These are phyloP conservation scores for Raffaelea deltoideospora DNA, from an alignment of 2,329 filamentous ascomycete genomes.

Conservation along the genomic window DNA sequence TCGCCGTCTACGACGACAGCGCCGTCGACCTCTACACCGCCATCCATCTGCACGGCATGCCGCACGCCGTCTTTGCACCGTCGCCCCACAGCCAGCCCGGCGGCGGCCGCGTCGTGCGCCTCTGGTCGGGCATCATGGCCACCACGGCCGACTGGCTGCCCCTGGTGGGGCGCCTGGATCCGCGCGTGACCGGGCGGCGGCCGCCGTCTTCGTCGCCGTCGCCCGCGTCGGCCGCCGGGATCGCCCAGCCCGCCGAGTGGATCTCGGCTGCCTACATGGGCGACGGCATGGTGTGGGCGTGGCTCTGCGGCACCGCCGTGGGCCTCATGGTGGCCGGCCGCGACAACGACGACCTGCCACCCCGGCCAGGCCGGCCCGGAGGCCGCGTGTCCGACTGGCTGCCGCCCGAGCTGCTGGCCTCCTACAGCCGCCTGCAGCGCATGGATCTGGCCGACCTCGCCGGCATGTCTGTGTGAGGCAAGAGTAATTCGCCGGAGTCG, in stretches of 20 bases:
- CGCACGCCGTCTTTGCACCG: slow-evolving; percentile 23
- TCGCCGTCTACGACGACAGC: slow-evolving; percentile 33
- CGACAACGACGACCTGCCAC: slow-evolving; percentile 16
- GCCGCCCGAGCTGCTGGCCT: slow-evolving; percentile 20
- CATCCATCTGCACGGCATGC: too few relatives aligned
- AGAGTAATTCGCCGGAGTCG: too few relatives aligned
- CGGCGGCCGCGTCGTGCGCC: slow-evolving; percentile 18
- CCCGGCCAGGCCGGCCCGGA: slow-evolving; percentile 18
- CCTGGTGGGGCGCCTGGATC: slow-evolving; percentile 30
- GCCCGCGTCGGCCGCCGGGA: not conserved
- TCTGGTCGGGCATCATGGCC: slow-evolving; percentile 35
- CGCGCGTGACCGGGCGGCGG: slow-evolving; percentile 15
- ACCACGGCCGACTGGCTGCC: slow-evolving; percentile 30
- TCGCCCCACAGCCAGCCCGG: slow-evolving; percentile 14
- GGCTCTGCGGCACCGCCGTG: slow-evolving; percentile 32
- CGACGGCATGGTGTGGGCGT: slow-evolving; percentile 38
- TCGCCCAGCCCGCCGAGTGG: slow-evolving; percentile 26
- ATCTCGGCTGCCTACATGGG: slow-evolving; percentile 35
- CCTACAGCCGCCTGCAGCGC: too few relatives aligned
- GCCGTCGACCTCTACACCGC: slow-evolving; percentile 20
- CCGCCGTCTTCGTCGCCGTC: too few relatives aligned
- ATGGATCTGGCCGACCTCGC: too few relatives aligned
- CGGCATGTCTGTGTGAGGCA: too few relatives aligned
- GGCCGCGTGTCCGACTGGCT: slow-evolving; percentile 25
- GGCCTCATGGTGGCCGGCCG: slow-evolving; percentile 28